Evolutionary conservation across 2,329 filamentous ascomycete genomes (phyloP).

Genomic region (Colletotrichum eremochloae): DNA sequence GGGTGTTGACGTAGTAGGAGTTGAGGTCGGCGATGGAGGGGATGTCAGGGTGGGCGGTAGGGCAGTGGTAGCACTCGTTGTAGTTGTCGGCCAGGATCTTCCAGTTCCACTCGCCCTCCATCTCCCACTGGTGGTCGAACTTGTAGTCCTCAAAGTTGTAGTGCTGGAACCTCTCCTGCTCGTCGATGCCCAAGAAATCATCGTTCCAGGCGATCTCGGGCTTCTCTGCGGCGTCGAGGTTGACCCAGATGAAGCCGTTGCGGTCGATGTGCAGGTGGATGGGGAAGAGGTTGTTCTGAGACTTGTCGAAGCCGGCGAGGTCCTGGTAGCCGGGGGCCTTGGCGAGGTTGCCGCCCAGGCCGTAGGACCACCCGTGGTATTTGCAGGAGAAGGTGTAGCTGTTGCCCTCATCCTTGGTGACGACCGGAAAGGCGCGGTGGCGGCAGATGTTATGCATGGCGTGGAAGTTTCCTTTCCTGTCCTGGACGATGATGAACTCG

Average conservation of each 20-base stretch:
- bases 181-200: constrained; percentile 63
- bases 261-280: constrained; percentile 67
- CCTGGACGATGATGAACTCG: constrained; percentile 65
- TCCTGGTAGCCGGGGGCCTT: constrained; percentile 72
- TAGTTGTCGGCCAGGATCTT: constrained; percentile 74
- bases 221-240: constrained; percentile 60
- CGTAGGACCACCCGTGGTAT: constrained; percentile 75
- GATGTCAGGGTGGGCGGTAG: constrained; percentile 70
- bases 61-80: constrained; percentile 76
- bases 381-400: constrained; percentile 68
- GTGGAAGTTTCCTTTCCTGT: constrained; percentile 65
- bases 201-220: constrained; percentile 65
- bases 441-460: constrained; percentile 75
- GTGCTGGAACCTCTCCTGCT: constrained; percentile 58
- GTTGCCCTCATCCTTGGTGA: constrained; percentile 63
- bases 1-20: constrained; percentile 65
- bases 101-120: constrained; percentile 71
- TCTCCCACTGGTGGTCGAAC: constrained; percentile 70
- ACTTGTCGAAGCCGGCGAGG: constrained; percentile 67
- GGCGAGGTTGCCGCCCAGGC: constrained; percentile 67
- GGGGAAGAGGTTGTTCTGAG: constrained; percentile 67
- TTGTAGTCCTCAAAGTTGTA: constrained; percentile 66
- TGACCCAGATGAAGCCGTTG: constrained; percentile 71
- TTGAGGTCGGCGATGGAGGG: constrained; percentile 68
- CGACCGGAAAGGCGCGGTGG: constrained; percentile 71